phyloP scores from a whole-genome alignment of 2,329 filamentous ascomycete species.

The Cercospora zeina region DNA sequence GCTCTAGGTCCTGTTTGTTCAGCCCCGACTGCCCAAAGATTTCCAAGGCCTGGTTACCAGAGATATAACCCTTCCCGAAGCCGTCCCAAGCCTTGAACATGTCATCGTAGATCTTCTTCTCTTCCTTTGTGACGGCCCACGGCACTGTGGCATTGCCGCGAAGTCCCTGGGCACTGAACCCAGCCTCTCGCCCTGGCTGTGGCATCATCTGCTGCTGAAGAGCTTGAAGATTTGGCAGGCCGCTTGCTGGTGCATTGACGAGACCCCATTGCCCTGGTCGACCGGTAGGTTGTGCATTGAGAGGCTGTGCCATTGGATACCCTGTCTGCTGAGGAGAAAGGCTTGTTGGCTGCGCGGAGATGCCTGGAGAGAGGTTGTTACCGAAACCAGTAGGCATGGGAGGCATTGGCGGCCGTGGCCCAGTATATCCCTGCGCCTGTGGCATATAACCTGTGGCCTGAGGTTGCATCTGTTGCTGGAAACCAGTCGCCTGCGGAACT shows the following conservation, averaged over 20 bases:
- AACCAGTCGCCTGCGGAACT: slow-evolving; percentile 56
- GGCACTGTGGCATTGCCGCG: slow-evolving; percentile 94
- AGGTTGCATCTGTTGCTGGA: slow-evolving; percentile 55
- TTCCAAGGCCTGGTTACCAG: slow-evolving; percentile 89
- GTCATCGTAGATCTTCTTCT: slow-evolving; percentile 94
- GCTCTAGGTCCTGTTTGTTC: slow-evolving; percentile 84
- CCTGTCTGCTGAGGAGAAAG: slow-evolving; percentile 65
- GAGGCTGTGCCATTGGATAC: slow-evolving; percentile 61
- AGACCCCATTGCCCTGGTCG: slow-evolving; percentile 96
- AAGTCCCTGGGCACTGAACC: slow-evolving; percentile 82
- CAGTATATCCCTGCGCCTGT: slow-evolving; percentile 76
- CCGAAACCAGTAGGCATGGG: slow-evolving; percentile 74
- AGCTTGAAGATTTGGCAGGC: slow-evolving; percentile 89
- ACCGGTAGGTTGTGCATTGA: slow-evolving; percentile 94
- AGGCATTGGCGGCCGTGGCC: slow-evolving; percentile 75
- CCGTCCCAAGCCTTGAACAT: slow-evolving; percentile 97
- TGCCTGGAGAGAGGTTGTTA: slow-evolving; percentile 41
- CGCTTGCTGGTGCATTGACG: slow-evolving; percentile 86
- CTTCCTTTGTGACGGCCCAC: slow-evolving; percentile 98
- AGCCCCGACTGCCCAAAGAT: slow-evolving; percentile 96
- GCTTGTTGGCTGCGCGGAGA: slow-evolving; percentile 14
- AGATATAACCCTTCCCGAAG: slow-evolving; percentile 86
- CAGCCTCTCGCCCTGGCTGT: slow-evolving; percentile 83
- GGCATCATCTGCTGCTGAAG: slow-evolving; percentile 96
- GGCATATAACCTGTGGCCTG: slow-evolving; percentile 62